Evolutionary conservation across 257 asterid genomes (phyloP).

Genomic region (Nicotiana otophora): DNA sequence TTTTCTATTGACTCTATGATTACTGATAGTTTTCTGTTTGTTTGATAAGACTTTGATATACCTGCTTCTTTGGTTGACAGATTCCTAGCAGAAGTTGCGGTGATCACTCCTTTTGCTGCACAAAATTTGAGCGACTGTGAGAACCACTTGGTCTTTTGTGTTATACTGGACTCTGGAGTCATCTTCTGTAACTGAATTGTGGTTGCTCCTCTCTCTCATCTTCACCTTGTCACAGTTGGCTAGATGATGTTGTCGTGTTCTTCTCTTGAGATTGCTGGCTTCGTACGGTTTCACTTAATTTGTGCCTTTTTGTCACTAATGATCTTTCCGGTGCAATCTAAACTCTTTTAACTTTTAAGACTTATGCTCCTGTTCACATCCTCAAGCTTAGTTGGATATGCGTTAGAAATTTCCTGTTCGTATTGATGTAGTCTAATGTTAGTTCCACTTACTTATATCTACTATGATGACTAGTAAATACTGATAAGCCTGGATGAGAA

Average conservation of each 20-base stretch:
- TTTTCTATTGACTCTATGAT: neutral
- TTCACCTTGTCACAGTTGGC: neutral
- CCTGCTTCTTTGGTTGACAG: constrained; percentile 3
- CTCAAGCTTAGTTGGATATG: neutral
- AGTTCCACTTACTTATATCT: neutral
- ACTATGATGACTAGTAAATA: too few species aligned
- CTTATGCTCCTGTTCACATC: neutral
- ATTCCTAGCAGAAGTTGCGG: neutral
- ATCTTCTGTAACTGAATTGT: neutral
- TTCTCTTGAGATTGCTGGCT: neutral
- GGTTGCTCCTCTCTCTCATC: neutral
- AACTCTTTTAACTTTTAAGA: neutral
- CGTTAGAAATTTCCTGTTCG: neutral
- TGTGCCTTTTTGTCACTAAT: neutral
- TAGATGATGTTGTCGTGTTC: neutral
- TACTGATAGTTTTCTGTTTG: neutral
- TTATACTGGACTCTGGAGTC: neutral
- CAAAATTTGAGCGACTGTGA: neutral
- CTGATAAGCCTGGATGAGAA: too few species aligned
- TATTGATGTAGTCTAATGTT: neutral
- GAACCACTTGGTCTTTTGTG: neutral
- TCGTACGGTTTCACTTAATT: neutral
- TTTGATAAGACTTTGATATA: neutral
- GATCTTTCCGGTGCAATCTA: neutral
- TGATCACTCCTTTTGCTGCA: neutral